These are phyloP conservation scores for Cinchona pubescens DNA, from an alignment of 257 asterid genomes.

Conservation along the genomic window DNA sequence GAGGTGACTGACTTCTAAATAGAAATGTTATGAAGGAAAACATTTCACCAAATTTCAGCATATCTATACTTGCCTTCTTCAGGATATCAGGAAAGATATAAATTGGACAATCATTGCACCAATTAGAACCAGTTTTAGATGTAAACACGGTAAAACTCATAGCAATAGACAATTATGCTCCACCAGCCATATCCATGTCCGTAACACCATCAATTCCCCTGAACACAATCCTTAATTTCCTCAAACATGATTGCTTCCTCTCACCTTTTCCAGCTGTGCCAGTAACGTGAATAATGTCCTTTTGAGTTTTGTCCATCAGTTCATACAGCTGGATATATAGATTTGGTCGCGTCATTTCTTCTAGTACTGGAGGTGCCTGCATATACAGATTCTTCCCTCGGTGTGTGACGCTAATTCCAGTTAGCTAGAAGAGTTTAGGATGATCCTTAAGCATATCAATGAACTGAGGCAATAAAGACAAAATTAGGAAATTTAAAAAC, in stretches of 20 bases:
- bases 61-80: slow-evolving; percentile 5
- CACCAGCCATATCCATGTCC: slow-evolving; percentile 82
- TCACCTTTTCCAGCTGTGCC: slow-evolving; percentile 80
- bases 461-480: slow-evolving; percentile 57
- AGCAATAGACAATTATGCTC: slow-evolving; percentile 40
- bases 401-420: slow-evolving; percentile 72
- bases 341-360: slow-evolving; percentile 87
- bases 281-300: slow-evolving; percentile 65
- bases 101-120: slow-evolving; percentile 7
- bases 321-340: slow-evolving; percentile 66
- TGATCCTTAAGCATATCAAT: slow-evolving; percentile 78
- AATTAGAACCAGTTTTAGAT: neutral
- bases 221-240: slow-evolving; percentile 73
- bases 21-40: slow-evolving; percentile 14
- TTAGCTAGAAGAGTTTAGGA: slow-evolving; percentile 63
- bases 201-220: slow-evolving; percentile 59
- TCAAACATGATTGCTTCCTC: slow-evolving; percentile 75
- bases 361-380: slow-evolving; percentile 95
- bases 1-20: slow-evolving; percentile 4
- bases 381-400: slow-evolving; percentile 79
- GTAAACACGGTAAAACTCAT: neutral
- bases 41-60: slow-evolving; percentile 8
- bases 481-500: neutral
- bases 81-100: neutral
- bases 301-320: slow-evolving; percentile 56